Evolutionary conservation across 1,139 yeast genomes (phyloP).

Genomic region (Taphrina communis): DNA sequence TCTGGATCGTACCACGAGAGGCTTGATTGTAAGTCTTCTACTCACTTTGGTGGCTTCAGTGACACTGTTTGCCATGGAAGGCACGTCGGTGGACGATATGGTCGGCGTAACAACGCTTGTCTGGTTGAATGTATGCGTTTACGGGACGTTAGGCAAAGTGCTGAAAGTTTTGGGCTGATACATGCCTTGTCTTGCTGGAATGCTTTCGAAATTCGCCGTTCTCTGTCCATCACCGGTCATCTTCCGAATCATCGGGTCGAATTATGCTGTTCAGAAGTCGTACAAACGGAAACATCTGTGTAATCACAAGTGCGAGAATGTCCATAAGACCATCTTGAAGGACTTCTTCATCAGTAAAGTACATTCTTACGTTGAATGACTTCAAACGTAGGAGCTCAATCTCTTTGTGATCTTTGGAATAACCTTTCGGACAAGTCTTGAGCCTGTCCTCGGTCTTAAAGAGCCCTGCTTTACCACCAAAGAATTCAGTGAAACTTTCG

Average conservation of each 20-base stretch:
- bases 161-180: constrained; percentile 4
- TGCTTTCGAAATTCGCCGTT: neutral
- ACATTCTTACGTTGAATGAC: constrained; percentile 37
- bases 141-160: constrained; percentile 34
- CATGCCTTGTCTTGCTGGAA: neutral
- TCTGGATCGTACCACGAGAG: constrained; percentile 20
- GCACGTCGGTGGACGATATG: constrained; percentile 3
- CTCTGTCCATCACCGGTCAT: neutral
- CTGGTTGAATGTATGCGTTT: constrained; percentile 34
- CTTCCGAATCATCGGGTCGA: constrained; percentile 15
- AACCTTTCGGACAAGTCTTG: constrained; percentile 45
- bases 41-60: constrained; percentile 3
- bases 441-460: constrained; percentile 43
- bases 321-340: constrained; percentile 41
- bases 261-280: constrained; percentile 11
- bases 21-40: constrained; percentile 6
- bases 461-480: constrained; percentile 25
- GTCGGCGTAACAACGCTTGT: constrained; percentile 9
- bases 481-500: constrained; percentile 40
- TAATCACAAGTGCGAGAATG: constrained; percentile 35
- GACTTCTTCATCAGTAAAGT: constrained; percentile 39
- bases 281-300: constrained; percentile 44
- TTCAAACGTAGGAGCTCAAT: constrained; percentile 44
- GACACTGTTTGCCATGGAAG: neutral
- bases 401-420: constrained; percentile 43